Conservation (phyloP, 495 filamentous ascomycete genomes). For the Penicillium bovifimosum region DNA sequence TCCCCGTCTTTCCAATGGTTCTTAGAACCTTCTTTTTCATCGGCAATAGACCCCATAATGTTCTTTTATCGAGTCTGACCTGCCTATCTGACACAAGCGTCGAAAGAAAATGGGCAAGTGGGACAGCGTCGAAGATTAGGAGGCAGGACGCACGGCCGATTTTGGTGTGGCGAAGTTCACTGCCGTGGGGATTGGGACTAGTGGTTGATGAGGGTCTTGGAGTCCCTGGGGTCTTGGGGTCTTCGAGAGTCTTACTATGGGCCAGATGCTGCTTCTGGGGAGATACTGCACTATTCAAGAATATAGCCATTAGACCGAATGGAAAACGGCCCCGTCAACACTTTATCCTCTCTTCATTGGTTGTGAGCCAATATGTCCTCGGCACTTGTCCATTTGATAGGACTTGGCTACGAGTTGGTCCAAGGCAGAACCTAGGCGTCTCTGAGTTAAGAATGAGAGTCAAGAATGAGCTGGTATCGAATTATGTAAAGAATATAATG, state of each 20-base stretch:
- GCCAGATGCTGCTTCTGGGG: neutral
- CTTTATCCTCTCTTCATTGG: too few relatives aligned
- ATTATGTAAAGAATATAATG: neutral
- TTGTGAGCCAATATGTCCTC: too few relatives aligned
- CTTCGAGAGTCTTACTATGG: neutral
- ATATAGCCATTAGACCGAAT: too few relatives aligned
- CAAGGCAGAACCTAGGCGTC: too few relatives aligned
- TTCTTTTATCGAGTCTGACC: neutral
- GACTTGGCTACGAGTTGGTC: too few relatives aligned
- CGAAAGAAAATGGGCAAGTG: neutral
- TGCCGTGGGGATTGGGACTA: neutral
- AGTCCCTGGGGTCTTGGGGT: too few relatives aligned
- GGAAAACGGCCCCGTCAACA: too few relatives aligned
- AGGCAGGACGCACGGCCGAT: neutral
- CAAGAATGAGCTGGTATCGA: neutral
- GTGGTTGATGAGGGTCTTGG: neutral
- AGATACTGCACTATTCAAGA: neutral
- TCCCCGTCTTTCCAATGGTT: neutral
- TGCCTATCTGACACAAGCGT: conserved; percentile 7
- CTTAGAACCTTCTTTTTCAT: neutral
- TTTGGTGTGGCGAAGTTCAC: conserved; percentile 1
- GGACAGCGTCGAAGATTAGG: neutral
- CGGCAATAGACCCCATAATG: neutral
- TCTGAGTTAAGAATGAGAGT: neutral
- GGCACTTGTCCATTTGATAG: too few relatives aligned